Base-by-base conservation (phyloP, 805 yeast species). In the Hemisphaericaspora nanyangensis region DNA sequence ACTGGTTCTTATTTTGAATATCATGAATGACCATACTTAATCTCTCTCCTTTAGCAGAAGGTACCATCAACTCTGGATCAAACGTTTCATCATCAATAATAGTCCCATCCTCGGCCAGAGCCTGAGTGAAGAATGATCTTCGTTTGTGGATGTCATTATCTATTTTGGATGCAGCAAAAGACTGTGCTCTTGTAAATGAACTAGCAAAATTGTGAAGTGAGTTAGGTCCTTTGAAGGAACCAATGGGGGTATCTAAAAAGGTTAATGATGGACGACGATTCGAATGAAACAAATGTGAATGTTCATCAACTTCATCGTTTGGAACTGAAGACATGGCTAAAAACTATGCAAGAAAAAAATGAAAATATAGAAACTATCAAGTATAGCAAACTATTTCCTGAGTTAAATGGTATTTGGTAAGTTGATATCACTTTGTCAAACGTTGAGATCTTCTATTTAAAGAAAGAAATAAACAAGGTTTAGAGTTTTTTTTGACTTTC, bases 141-240 rank as follows among this genome's bases (percentile, higher is more conserved):
- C 73, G 63, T 6, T 79, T 75, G 50, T 71, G 76, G 48, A 84
- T 78, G 26, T 74, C 68, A 19, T 73, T 71, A 48, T 76, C 81
- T 20, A 74, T 50, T 37, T 63, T 63, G 18, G 58, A 55, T 10
- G 79, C 74, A 35, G 74, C 69, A 56, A 72, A 76, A 3, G 88
- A 77, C 56, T 85, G 91, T 1, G 95, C 93, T 55, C 96, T 73
- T 29, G 79, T 75, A 53, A 74, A 79, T 0, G 95, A 86, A 11
- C 85, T 77, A 1, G 95, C 95, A 61, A 87, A 87, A 39, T 85
- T 79, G 42, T 82, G 79, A 30, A 87, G 56, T 1, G 93, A 83
- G 60, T 84, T 84, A 13, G 70, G 68, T 33, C 87, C 83, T 52
- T 70, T 70, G 54, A 78, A 79, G 15, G 84, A 79, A 11, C 36